Evolutionary conservation across 1,139 yeast species (phyloP), one percentile per base, ranked within the genome.

Genomic region (Candida smagusa): DNA sequence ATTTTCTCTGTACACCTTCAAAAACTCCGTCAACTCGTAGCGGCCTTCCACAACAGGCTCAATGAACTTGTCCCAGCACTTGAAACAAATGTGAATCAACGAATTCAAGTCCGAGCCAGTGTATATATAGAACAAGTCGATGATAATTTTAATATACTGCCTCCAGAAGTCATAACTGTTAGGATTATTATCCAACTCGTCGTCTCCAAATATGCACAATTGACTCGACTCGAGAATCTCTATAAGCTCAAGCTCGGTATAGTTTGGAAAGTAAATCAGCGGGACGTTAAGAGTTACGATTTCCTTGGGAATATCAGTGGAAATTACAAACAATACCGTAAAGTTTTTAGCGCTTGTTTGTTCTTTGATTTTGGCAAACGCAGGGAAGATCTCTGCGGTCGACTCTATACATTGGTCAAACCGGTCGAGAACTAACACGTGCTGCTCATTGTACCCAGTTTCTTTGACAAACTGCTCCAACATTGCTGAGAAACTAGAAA

Each of bases 351-450:
- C 48, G 7, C 43, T 42, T 2, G 66, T 54, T 35, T 59, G 58
- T 46, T 81, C 86, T 23, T 65, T 64, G 27, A 79, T 46, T 33
- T 77, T 60, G 2, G 71, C 50, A 46, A 81, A 73, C 8, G 75
- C 67, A n/a, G 66, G 57, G 40, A 70, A 63, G 7, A 80, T 44
- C 7, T 68, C 76, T 9, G 64, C 60, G 0, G 71, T 60, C 19
- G 68, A 63, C 28, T 78, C 86, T 48, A 71, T 68, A 31, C 81
- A 65, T 42, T 69, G 71, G 49, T 81, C 86, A 25, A 77, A 64
- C 8, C 81, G 56, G 47, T 81, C 87, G n/a, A 81, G 59, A 0
- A 81, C 79, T 29, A 81, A 54, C 5, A 78, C 68, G 47, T 79
- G 83, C n/a, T 63, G 66, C 2, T 64, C 59, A 0, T 45, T 34